phyloP scores from a whole-genome alignment of 495 filamentous ascomycete species.

The Penicillium samsonianum region DNA sequence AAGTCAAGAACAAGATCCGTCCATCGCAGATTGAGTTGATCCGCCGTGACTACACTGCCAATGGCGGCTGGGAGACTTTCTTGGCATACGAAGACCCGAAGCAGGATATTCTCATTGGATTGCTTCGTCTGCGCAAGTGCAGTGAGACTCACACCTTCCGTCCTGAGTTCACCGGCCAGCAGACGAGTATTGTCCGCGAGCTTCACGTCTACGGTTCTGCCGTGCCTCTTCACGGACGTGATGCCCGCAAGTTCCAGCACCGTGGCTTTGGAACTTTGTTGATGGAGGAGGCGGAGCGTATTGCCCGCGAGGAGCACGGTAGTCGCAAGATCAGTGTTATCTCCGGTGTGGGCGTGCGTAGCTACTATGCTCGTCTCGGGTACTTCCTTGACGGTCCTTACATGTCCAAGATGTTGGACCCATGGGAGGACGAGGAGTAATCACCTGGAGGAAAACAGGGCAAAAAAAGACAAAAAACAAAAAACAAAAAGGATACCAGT shows the following conservation, averaged over 20 bases:
- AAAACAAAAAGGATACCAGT: neutral
- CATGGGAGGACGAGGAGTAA: conserved; percentile 47
- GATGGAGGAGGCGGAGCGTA: conserved; percentile 97
- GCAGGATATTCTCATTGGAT: conserved; percentile 93
- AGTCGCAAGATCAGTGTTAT: conserved; percentile 95
- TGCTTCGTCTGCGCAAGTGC: conserved; percentile 89
- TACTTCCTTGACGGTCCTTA: conserved; percentile 91
- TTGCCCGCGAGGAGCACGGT: conserved; percentile 89
- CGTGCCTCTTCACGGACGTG: conserved; percentile 89
- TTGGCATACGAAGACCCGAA: conserved; percentile 97
- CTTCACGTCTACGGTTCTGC: conserved; percentile 96
- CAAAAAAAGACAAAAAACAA: neutral
- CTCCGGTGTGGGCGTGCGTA: conserved; percentile 89
- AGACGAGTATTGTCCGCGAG: conserved; percentile 89
- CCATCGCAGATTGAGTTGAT: conserved; percentile 95
- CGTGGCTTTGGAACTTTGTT: conserved; percentile 94
- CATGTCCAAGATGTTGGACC: conserved; percentile 72
- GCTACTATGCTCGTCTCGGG: conserved; percentile 89
- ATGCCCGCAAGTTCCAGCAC: conserved; percentile 96
- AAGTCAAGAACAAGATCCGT: conserved; percentile 97
- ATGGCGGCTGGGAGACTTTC: conserved; percentile 98
- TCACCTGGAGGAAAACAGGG: neutral
- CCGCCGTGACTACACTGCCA: conserved; percentile 92
- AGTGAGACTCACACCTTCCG: conserved; percentile 87
- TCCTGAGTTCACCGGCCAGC: conserved; percentile 79